Percentiles rank a stretch among this genome's conserved stretches.
These are phyloP conservation scores for Crithidia acanthocephali DNA, from an alignment of 208 protist genomes.

Conservation along the genomic window DNA sequence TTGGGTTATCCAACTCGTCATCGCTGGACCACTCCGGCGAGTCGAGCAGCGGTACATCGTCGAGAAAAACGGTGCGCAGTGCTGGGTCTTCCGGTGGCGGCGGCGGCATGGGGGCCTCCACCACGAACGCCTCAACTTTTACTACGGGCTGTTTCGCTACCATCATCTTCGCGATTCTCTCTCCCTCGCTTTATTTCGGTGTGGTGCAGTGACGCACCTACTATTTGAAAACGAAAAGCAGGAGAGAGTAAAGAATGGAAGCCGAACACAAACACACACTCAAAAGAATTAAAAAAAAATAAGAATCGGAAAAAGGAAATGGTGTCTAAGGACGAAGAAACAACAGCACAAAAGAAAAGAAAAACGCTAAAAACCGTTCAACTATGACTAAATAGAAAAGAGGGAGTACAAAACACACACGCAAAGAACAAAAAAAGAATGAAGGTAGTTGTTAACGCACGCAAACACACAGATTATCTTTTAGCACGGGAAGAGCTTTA, in stretches of 20 bases:
- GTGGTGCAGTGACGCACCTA: too few species aligned
- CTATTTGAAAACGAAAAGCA: not conserved
- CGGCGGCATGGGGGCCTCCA: not conserved
- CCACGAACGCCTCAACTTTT: not conserved
- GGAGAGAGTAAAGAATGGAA: not conserved
- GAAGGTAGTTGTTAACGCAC: not conserved
- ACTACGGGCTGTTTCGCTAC: not conserved
- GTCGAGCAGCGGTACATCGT: conserved; percentile 38
- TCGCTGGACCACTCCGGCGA: conserved; percentile 56
- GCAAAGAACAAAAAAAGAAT: not conserved
- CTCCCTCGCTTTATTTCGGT: not conserved
- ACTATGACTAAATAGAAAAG: too few species aligned
- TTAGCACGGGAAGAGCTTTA: too few species aligned
- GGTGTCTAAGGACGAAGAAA: not conserved
- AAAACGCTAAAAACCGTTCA: not conserved
- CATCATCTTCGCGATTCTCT: not conserved
- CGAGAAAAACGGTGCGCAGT: conserved; percentile 21
- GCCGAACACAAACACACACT: too few species aligned
- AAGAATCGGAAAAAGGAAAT: not conserved
- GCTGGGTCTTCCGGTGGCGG: not conserved
- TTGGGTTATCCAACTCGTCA: conserved; percentile 54
- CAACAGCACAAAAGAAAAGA: not conserved
- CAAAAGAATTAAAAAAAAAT: too few species aligned
- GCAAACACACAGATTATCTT: too few species aligned
- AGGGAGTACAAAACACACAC: too few species aligned